phyloP scores from a whole-genome alignment of 2,329 filamentous ascomycete genomes.

The Trichoderma pleuroti region DNA sequence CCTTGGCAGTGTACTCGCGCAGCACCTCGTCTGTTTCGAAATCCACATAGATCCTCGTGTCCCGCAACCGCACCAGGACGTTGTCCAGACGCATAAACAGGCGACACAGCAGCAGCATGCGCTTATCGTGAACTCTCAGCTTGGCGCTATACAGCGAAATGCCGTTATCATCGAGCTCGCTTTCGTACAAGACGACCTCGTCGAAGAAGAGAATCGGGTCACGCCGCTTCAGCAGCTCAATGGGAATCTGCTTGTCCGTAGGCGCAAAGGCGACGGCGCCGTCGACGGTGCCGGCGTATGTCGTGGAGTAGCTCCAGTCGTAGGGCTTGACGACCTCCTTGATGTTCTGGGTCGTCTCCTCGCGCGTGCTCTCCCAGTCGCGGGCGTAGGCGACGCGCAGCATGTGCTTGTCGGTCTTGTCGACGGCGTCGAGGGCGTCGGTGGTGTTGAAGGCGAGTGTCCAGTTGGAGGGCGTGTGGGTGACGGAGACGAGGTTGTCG shows the following conservation, averaged over 20 bases:
- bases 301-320: constrained; percentile 95
- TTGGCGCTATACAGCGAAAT: constrained; percentile 89
- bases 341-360: constrained; percentile 80
- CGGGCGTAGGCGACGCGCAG: constrained; percentile 89
- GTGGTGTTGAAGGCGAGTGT: constrained; percentile 75
- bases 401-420: constrained; percentile 90
- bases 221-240: constrained; percentile 79
- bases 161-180: constrained; percentile 96
- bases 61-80: constrained; percentile 80
- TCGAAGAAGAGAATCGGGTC: constrained; percentile 97
- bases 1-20: constrained; percentile 84
- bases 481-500: constrained; percentile 78
- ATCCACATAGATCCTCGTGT: constrained; percentile 90
- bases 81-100: constrained; percentile 93
- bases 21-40: constrained; percentile 76
- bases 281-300: constrained; percentile 69
- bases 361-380: constrained; percentile 69
- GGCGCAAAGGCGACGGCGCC: constrained; percentile 25
- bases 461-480: constrained; percentile 75
- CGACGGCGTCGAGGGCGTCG: constrained; percentile 83
- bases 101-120: constrained; percentile 78
- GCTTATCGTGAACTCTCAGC: constrained; percentile 84
- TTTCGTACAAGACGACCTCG: constrained; percentile 93
- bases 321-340: constrained; percentile 93
- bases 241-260: constrained; percentile 59